phyloP scores from a whole-genome alignment of 2,329 filamentous ascomycete genomes.

The Botrytis squamosa region DNA sequence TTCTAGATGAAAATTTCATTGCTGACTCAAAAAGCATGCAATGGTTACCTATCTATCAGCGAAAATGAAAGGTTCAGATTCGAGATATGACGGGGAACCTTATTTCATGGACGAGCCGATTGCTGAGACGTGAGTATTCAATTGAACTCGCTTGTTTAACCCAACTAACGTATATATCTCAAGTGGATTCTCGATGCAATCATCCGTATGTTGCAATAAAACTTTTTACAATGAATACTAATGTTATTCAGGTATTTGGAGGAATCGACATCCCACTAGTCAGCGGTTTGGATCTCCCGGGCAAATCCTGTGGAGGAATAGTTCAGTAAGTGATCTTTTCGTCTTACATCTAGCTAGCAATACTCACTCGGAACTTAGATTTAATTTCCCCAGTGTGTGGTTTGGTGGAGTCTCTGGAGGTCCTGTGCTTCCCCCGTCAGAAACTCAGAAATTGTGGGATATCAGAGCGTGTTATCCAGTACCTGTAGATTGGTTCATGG shows the following conservation, averaged over 20 bases:
- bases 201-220: not conserved
- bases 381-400: not conserved
- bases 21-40: not conserved
- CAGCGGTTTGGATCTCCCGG: not conserved
- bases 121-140: not conserved
- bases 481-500: not conserved
- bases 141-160: not conserved
- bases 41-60: not conserved
- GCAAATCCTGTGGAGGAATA: not conserved
- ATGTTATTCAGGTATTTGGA: not conserved
- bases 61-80: not conserved
- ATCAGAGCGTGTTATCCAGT: not conserved
- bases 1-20: too few species aligned
- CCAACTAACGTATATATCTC: not conserved
- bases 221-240: not conserved
- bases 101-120: not conserved
- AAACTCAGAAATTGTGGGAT: not conserved
- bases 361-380: not conserved
- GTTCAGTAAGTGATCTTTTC: not conserved
- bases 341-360: not conserved
- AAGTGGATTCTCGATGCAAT: constrained; percentile 1
- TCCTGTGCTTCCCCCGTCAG: not conserved
- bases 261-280: not conserved
- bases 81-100: not conserved
- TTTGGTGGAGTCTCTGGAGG: not conserved